Evolutionary conservation across 2,329 filamentous ascomycete genomes (phyloP).

Genomic region (Curvularia lunata): DNA sequence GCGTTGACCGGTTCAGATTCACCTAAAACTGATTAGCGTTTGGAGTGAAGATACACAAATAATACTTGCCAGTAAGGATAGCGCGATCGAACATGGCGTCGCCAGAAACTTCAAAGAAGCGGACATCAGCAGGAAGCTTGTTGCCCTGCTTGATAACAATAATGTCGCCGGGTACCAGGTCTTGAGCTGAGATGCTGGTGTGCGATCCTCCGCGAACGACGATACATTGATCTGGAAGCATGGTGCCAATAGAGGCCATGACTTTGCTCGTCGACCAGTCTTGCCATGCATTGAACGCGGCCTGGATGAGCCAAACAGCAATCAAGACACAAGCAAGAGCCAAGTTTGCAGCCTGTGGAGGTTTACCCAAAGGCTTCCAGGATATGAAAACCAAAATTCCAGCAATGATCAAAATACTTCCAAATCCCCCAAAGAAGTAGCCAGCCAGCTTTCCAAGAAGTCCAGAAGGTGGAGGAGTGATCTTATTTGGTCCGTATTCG

Average conservation of each 20-base stretch:
- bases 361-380: constrained; percentile 76
- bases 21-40: constrained; percentile 51
- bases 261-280: constrained; percentile 79
- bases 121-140: constrained; percentile 75
- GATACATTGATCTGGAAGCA: constrained; percentile 77
- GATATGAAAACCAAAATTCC: constrained; percentile 76
- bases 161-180: constrained; percentile 76
- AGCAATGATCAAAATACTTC: constrained; percentile 71
- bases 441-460: constrained; percentile 64
- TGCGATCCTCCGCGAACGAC: constrained; percentile 66
- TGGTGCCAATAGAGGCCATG: constrained; percentile 79
- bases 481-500: constrained; percentile 71
- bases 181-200: constrained; percentile 58
- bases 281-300: constrained; percentile 63
- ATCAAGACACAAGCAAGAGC: constrained; percentile 76
- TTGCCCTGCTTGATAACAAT: constrained; percentile 72
- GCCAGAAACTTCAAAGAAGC: constrained; percentile 70
- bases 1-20: constrained; percentile 70
- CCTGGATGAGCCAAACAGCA: constrained; percentile 69
- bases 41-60: neutral
- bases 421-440: constrained; percentile 82
- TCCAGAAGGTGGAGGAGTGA: constrained; percentile 68
- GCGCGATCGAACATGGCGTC: constrained; percentile 76
- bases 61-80: constrained; percentile 67
- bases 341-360: constrained; percentile 72